Evolutionary conservation across 192 early-diverging fungal genomes (phyloP).

Genomic region (Coemansia sp.): DNA sequence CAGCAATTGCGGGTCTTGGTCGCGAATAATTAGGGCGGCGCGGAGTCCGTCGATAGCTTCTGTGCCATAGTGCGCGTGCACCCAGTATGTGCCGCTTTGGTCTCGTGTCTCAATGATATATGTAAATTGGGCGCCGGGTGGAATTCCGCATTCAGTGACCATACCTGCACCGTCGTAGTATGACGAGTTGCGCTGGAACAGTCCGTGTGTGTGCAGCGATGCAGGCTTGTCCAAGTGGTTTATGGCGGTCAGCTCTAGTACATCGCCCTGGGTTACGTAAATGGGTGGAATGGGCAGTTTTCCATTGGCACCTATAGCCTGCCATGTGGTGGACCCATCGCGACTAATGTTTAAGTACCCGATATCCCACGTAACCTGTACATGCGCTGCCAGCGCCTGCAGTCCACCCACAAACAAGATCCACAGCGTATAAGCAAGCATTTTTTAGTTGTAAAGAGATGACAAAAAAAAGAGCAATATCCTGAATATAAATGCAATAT

Average conservation of each 20-base stretch:
- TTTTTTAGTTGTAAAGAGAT: background rate
- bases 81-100: constrained; percentile 83
- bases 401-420: background rate
- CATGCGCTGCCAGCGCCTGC: constrained; percentile 3
- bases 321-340: constrained; percentile 59
- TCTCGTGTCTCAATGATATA: constrained; percentile 60
- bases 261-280: constrained; percentile 19
- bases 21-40: constrained; percentile 63
- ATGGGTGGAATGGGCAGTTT: constrained; percentile 56
- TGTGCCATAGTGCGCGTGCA: constrained; percentile 65
- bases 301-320: constrained; percentile 66
- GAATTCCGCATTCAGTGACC: constrained; percentile 75
- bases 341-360: constrained; percentile 64
- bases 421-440: background rate
- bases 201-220: constrained; percentile 73
- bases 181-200: constrained; percentile 69
- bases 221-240: constrained; percentile 62
- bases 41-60: constrained; percentile 84
- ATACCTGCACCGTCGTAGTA: constrained; percentile 68
- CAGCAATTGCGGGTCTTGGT: constrained; percentile 3
- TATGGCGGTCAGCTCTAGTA: constrained; percentile 32
- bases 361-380: constrained; percentile 62
- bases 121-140: constrained; percentile 60
- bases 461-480: too few species aligned
- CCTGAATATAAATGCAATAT: background rate